Base-by-base conservation (phyloP, 176 grass and related monocot genomes). In the Rhynchospora tenuis region DNA sequence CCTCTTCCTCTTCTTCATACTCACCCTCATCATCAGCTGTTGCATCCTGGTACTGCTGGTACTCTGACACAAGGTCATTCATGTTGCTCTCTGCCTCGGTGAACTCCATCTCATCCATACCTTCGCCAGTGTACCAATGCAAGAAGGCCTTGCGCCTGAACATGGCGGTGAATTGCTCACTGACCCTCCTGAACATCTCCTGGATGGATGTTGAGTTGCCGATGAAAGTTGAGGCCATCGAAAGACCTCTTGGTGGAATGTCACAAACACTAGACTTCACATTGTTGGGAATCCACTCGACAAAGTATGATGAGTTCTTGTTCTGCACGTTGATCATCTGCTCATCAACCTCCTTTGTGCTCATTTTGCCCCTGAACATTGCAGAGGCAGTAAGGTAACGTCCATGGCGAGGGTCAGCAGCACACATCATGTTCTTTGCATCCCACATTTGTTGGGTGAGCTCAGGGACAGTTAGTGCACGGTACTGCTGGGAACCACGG, bases 391-490 rank as follows among this genome's bases (percentile, higher is more conserved):
- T 97, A 19, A 97, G 87, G 76, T 97, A 94, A 20, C 92, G 90
- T 11, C 92, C 92, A 2, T 94, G 92, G 12, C 92, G 89, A 0
- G 92, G 92, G 28, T 94, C 92, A 0, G 92, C 92, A 3, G 92
- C 92, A 0, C 92, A 94, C 92, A 94, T 94, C 92, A 97, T 97
- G 86, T 97, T 97, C 87, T 97, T 97, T 28, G 94, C 31, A 81
- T 97, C 94, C 94, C 94, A 97, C 94, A 97, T 97, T 85, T 97
- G 94, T 74, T 97, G 94, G 29, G 94, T 97, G 19, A 97, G 89
- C 87, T 97, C 94, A 42, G 94, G 94, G 61, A 97, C 94, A 0
- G 94, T 97, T 54, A 97, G 91, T 45, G 94, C 89, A 11, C 94
- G 91, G 59, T 97, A 97, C 78, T 91, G 91, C 87, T 93, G 94